A percentile compares a stretch with the other conserved stretches of the same genome.
Conservation (phyloP, 1,284 basidiomycete species). For the Ganoderma sp. region DNA sequence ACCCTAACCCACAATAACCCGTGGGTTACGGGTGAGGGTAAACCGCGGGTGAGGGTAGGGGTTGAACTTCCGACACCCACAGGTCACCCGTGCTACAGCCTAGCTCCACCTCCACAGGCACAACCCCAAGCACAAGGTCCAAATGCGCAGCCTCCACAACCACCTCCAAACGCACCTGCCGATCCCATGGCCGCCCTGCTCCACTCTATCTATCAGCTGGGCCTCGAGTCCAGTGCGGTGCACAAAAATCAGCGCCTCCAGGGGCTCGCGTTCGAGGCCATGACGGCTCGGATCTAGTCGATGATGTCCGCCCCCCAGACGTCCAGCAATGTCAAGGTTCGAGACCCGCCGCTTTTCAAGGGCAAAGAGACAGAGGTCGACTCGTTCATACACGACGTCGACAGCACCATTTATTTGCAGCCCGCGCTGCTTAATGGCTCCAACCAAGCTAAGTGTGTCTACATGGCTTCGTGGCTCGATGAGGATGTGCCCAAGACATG, state of each 20-base stretch:
- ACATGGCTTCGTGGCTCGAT: background rate
- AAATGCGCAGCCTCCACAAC: background rate
- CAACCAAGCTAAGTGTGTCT: background rate
- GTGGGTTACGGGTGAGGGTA: too few species aligned
- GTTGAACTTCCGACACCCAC: too few species aligned
- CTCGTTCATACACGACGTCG: background rate
- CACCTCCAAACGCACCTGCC: background rate
- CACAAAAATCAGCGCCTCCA: background rate
- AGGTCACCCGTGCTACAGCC: too few species aligned
- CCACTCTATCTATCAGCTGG: background rate
- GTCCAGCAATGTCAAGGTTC: background rate
- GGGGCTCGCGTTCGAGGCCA: background rate
- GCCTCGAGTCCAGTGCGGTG: background rate
- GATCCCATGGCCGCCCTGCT: background rate
- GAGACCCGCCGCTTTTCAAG: constrained; percentile 1
- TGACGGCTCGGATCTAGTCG: background rate
- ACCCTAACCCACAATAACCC: too few species aligned
- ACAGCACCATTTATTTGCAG: background rate
- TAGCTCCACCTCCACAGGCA: background rate
- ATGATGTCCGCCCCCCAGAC: background rate
- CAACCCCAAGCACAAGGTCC: background rate
- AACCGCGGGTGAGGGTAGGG: too few species aligned
- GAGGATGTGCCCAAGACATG: background rate
- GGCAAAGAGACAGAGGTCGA: constrained; percentile 4
- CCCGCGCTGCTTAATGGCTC: background rate